Base-by-base conservation (phyloP, 1,284 basidiomycete genomes). In the Polyporus tsugae region DNA sequence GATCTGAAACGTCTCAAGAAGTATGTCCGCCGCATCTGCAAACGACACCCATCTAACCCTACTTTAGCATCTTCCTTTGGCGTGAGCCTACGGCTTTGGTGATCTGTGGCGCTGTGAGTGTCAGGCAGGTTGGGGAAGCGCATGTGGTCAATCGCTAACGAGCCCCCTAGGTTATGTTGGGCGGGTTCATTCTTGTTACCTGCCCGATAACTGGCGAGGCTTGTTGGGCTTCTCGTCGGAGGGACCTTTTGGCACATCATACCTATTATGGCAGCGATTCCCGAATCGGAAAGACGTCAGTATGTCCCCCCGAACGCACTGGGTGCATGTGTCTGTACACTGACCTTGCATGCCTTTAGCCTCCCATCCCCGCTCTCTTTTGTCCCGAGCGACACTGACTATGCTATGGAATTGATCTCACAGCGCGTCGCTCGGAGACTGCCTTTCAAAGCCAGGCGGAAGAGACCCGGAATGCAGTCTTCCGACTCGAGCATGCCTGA, bases 371-470 rank as follows among this genome's bases (percentile, higher is more conserved):
- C 82, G 4, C 82, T 91, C 59, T 71, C 72, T 35, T 83, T 87
- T 67, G 85, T 85, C 6, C 90, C 90, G 0, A 91, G 89, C 6
- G 89, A 92, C 74, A 84, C 87, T 1, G 89, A 92, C 64, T 81
- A 89, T 73, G 89, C 91, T 1, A 91, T 91, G 86, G 85, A 89
- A 41, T 74, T 92, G 13, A 91, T 92, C 44, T 85, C 89, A 1
- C 82, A 84, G 67, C 85, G 91, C 4, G 83, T 91, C 11, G 83
- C 86, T 44, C 80, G 82, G 38, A 89, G 90, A 15, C 80, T 89
- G 49, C 75, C 76, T 6, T 69, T 79, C 39, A 74, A 74, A 22
- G 74, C 74, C 15, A 75, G 69, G 62, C 73, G 67, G n/a, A 66
- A 68, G 36, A 74, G 59, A 55, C 41, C 36, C n/a, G 53, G 58